phyloP scores from a whole-genome alignment of 345 rosid species.

The Corchorus capsularis region DNA sequence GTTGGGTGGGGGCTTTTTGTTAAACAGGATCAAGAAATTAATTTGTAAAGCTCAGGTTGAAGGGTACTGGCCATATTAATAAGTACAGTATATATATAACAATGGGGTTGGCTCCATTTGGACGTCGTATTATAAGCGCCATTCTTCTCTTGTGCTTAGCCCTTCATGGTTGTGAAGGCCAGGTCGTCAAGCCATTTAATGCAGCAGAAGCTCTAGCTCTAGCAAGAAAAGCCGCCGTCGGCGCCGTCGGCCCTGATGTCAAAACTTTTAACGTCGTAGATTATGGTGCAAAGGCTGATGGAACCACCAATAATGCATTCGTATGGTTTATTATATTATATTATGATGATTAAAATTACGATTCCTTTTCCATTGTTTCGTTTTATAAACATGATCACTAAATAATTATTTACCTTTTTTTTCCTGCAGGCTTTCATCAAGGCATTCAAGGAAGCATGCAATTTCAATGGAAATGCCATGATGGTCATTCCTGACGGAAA shows the following conservation, averaged over 20 bases:
- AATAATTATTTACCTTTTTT: too few relatives aligned
- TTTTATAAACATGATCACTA: background rate
- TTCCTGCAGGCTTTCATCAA: conserved; percentile 15
- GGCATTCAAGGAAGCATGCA: conserved; percentile 23
- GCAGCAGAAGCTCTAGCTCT: conserved; percentile 14
- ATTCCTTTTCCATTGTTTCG: background rate
- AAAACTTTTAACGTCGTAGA: conserved; percentile 19
- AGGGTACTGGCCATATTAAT: background rate
- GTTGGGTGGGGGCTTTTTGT: background rate
- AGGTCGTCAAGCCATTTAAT: background rate
- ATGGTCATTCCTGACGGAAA: conserved; percentile 17
- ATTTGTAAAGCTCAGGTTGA: background rate
- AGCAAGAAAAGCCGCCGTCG: background rate
- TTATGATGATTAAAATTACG: too few relatives aligned
- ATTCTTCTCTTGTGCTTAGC: conserved; percentile 17
- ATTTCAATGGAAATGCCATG: conserved; percentile 22
- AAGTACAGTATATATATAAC: background rate
- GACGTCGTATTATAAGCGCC: background rate
- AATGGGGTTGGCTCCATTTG: background rate
- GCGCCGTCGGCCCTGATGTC: background rate
- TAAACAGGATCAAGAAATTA: background rate
- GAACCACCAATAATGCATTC: conserved; percentile 9
- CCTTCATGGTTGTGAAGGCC: background rate
- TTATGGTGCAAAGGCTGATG: conserved; percentile 24
- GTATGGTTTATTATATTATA: background rate